Base-by-base conservation (phyloP, 1,284 basidiomycete genomes). In the Exobasidium cylindrosporum region DNA sequence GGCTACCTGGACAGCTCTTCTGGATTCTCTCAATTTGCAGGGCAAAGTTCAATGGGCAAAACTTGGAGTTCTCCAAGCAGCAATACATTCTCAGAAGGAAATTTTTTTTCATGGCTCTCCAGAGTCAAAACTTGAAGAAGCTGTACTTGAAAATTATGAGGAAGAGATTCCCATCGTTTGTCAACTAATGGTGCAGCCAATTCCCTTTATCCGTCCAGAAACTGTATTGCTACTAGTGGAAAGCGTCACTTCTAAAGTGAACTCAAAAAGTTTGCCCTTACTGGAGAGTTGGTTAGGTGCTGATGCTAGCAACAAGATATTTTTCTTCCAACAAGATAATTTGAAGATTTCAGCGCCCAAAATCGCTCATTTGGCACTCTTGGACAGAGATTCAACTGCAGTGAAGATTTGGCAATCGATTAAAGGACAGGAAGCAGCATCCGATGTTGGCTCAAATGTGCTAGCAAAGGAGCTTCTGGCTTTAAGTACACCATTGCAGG, bases 111-210 rank as follows among this genome's bases (percentile, higher is more conserved):
- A 40, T 7, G 35, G 35, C 7, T 7, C 35, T 10, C 17, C 35
- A 17, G 10, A 7, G 17, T 40, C 35, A 7, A 10, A 10, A 40
- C 35, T 40, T 17, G 35, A 40, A 10, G 35, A 40, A 40, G 35
- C 35, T 40, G 17, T 50, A 21, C 10, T 50, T 7, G 47, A 50
- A 21, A 7, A 24, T 24, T 31, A 7, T 21, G 47, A 50, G 29
- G 47, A 31, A 23, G 47, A 50, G 7, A 50, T 31, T 50, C 47
- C 21, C 21, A 7, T 50, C 10, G 47, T 26, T 31, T 7, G 24
- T 30, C 31, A 44, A 26, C 21, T 61, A 13, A 35, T 61, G 6
- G 59, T 54, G 28, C 59, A 26, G 13, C 59, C 59, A 10, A 23
- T n/a, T 3, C 57, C 59, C 13, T 46, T 43, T 35, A 23, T 61